These are phyloP conservation scores for Fusarium veterinarium DNA, from an alignment of 2,329 filamentous ascomycete species.

Conservation along the genomic window DNA sequence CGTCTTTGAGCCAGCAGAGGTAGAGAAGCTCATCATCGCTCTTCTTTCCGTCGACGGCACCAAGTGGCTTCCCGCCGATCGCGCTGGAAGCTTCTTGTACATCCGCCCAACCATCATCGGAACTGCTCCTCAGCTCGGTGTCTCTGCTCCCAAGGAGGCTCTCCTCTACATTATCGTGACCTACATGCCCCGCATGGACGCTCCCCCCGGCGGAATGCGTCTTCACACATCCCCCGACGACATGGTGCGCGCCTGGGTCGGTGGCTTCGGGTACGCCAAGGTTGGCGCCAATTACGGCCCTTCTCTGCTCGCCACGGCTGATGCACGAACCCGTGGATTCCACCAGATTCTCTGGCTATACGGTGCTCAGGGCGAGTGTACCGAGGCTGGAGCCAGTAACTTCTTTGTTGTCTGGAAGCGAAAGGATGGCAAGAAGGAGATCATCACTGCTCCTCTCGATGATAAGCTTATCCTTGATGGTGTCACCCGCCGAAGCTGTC, in stretches of 20 bases:
- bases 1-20: slow-evolving; percentile 74
- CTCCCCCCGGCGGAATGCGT: slow-evolving; percentile 69
- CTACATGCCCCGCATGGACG: slow-evolving; percentile 69
- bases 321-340: slow-evolving; percentile 79
- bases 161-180: slow-evolving; percentile 84
- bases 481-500: slow-evolving; percentile 83
- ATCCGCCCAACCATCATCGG: slow-evolving; percentile 89
- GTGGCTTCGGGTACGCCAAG: slow-evolving; percentile 92
- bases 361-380: slow-evolving; percentile 79
- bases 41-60: slow-evolving; percentile 79
- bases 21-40: slow-evolving; percentile 78
- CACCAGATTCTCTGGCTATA: slow-evolving; percentile 97
- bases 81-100: slow-evolving; percentile 80
- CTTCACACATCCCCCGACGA: slow-evolving; percentile 84
- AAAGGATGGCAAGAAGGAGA: slow-evolving; percentile 64
- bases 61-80: slow-evolving; percentile 81
- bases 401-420: slow-evolving; percentile 86
- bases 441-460: slow-evolving; percentile 86
- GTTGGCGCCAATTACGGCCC: slow-evolving; percentile 95
- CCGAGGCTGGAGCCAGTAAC: slow-evolving; percentile 91
- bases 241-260: slow-evolving; percentile 91
- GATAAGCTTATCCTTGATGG: slow-evolving; percentile 89
- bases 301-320: slow-evolving; percentile 79
- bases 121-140: slow-evolving; percentile 81
- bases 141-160: slow-evolving; percentile 83